These are phyloP conservation scores for Aspergillus hancockii DNA, from an alignment of 495 filamentous ascomycete genomes.

Conservation along the genomic window DNA sequence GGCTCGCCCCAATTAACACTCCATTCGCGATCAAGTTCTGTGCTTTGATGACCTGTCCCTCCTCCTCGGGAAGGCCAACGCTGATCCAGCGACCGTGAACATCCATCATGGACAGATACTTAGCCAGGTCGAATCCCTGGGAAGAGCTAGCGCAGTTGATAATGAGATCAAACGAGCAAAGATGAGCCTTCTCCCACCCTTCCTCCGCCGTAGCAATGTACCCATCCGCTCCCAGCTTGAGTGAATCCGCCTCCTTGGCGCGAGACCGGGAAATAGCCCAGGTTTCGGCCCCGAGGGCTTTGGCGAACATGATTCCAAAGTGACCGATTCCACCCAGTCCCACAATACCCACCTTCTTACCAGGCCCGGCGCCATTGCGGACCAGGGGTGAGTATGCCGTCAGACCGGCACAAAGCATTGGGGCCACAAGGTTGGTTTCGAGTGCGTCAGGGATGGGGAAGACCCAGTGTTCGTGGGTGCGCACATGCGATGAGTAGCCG, in stretches of 20 bases:
- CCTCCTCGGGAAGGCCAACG: conserved; percentile 80
- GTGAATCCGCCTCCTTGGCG: conserved; percentile 68
- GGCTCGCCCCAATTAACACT: conserved; percentile 76
- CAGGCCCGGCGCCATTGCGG: conserved; percentile 69
- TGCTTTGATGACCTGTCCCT: conserved; percentile 71
- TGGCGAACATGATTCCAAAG: conserved; percentile 70
- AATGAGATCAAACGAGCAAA: conserved; percentile 71
- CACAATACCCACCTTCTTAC: conserved; percentile 81
- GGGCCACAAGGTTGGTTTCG: conserved; percentile 66
- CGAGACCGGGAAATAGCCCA: conserved; percentile 70
- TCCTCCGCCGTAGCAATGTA: conserved; percentile 69
- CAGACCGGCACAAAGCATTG: conserved; percentile 87
- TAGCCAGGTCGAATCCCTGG: conserved; percentile 63
- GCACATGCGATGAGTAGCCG: conserved; percentile 68
- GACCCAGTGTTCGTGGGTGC: conserved; percentile 63
- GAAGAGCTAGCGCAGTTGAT: conserved; percentile 73
- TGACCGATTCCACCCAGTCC: conserved; percentile 79
- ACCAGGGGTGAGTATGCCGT: conserved; percentile 80
- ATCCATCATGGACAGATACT: conserved; percentile 78
- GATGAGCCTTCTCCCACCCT: conserved; percentile 54
- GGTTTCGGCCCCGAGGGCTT: conserved; percentile 68
- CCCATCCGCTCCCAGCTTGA: conserved; percentile 69
- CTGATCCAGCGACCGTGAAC: conserved; percentile 82
- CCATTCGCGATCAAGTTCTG: conserved; percentile 77
- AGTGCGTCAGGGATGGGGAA: conserved; percentile 82